Base-by-base conservation (phyloP, 2,329 filamentous ascomycete genomes). In the Corynespora cassiicola region DNA sequence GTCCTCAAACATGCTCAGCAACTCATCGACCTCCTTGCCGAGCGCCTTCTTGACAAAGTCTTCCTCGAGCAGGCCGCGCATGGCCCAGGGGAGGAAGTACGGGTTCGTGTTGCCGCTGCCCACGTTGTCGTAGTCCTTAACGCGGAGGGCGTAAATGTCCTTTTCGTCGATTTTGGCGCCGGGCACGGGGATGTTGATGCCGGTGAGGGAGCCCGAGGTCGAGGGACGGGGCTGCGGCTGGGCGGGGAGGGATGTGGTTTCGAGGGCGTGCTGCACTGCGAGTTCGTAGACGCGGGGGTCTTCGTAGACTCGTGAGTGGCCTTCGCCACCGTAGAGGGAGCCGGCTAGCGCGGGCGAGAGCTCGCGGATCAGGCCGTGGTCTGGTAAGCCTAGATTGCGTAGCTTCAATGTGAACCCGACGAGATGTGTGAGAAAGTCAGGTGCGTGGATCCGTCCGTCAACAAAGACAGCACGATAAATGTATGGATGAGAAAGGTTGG, bases 391-490 rank as follows among this genome's bases (percentile, higher is more conserved):
- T 1, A 96, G 80, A 62, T 99, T 99, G 36, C 94, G 88, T 7
- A 99, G 78, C 61, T 96, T 97, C 50, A 97, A 81, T 0, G 88
- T 87, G 64, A 99, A 96, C 30, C 90, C 91, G 28, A 99, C 86
- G 2, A 99, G 81, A 59, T 96, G 89, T 2, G 90, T 89, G 33
- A 99, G 85, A 61, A 99, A 99, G 66, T 95, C 91, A 2, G 91
- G 90, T 0, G 91, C 87, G 65, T 97, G 92, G 21, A 96, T 80
- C 42, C 91, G 85, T 17, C 91, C 89, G 67, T 99, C 92, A 36
- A 99, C 88, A 63, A 97, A 97, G 11, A 95, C 90, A n/a, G 91
- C 89, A 18, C 94, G 85, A 65, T 90, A 95, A 42, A 97, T 92
- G 66, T 96, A 91, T 0, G 94, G 94, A 59, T 99, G 94, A 14